phyloP scores from a whole-genome alignment of 768 basidiomycete genomes.

The Mycena albidolilacea region DNA sequence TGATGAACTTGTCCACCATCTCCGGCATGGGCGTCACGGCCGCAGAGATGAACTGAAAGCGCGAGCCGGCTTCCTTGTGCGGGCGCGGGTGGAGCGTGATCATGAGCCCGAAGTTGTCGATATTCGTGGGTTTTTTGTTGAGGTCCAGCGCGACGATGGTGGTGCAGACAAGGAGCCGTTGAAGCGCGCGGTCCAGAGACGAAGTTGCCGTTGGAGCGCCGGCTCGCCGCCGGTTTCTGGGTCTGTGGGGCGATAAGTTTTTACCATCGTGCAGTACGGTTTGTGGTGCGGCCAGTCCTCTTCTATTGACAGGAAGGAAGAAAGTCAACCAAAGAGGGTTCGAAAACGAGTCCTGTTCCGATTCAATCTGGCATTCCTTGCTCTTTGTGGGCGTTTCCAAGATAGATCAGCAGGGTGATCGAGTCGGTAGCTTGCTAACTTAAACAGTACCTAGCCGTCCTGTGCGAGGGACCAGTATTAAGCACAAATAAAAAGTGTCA shows the following conservation, averaged over 20 bases:
- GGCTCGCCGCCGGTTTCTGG: slow-evolving; percentile 34
- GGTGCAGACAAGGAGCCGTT: slow-evolving; percentile 31
- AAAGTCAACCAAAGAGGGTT: neutral
- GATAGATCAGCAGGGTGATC: neutral
- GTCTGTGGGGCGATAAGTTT: slow-evolving; percentile 17
- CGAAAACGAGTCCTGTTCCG: no score
- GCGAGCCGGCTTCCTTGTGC: slow-evolving; percentile 35
- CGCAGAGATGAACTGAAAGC: slow-evolving; percentile 24
- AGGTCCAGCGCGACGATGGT: slow-evolving; percentile 35
- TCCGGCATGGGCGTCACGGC: slow-evolving; percentile 22
- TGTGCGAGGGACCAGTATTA: neutral
- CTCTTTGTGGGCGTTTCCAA: neutral
- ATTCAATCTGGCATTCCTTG: slow-evolving; percentile 21
- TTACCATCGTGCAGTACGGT: slow-evolving; percentile 22
- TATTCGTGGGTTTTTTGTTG: slow-evolving; percentile 27
- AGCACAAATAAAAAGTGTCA: neutral
- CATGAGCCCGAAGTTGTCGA: slow-evolving; percentile 33
- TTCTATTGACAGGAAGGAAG: slow-evolving; percentile 1
- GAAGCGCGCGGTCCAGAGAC: slow-evolving; percentile 36
- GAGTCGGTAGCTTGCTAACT: neutral
- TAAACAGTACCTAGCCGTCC: slow-evolving; percentile 38
- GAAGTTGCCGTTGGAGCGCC: slow-evolving; percentile 31
- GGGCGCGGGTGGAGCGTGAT: slow-evolving; percentile 32
- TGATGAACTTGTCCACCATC: slow-evolving; percentile 1
- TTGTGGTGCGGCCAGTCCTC: slow-evolving; percentile 37